Conservation (phyloP, 768 basidiomycete species). For the Dictyophora rubrovolvata region DNA sequence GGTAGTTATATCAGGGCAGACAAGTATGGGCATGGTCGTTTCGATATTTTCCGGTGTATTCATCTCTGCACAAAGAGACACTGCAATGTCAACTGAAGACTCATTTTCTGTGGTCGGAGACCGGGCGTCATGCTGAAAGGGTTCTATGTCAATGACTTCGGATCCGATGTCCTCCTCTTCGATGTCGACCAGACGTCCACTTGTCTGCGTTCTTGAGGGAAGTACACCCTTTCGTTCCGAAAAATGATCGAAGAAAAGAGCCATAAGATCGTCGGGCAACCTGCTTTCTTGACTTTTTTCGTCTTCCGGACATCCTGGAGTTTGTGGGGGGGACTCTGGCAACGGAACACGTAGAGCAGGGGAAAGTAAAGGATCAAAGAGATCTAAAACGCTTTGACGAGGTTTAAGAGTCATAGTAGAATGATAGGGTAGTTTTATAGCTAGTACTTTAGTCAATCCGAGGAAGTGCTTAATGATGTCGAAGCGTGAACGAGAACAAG, state of each 20-base stretch:
- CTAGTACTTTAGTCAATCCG: background rate
- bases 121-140: background rate
- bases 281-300: background rate
- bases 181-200: background rate
- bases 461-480: background rate
- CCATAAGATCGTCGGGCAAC: conserved; percentile 1
- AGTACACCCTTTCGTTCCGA: background rate
- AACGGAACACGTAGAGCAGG: conserved; percentile 1
- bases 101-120: too few relatives aligned
- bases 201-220: background rate
- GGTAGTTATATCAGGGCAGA: too few relatives aligned
- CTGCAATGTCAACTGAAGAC: too few relatives aligned
- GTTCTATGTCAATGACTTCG: background rate
- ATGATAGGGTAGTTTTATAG: background rate
- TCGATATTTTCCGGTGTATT: too few relatives aligned
- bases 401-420: background rate
- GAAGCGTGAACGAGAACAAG: background rate
- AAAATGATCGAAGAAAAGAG: conserved; percentile 5
- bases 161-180: background rate
- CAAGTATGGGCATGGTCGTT: too few relatives aligned
- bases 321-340: conserved; percentile 2
- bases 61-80: too few relatives aligned
- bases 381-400: conserved; percentile 6
- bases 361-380: conserved; percentile 5
- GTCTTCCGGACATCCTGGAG: background rate